These are phyloP conservation scores for Fibroporia radiculosa DNA, from an alignment of 768 basidiomycete genomes.

Conservation along the genomic window DNA sequence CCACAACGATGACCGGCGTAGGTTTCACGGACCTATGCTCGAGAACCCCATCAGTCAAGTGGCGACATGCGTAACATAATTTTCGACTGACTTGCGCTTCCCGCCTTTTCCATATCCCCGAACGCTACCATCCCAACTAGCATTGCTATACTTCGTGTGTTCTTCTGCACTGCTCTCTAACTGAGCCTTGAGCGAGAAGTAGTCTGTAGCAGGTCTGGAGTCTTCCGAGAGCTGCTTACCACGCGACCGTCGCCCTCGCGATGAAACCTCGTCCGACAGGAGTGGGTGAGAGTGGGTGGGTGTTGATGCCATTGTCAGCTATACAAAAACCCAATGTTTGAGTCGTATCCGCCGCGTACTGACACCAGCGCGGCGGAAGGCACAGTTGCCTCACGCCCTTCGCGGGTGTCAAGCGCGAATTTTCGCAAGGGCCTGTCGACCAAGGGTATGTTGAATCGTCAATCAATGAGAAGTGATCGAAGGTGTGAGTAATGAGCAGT, in stretches of 20 bases:
- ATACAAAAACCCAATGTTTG: too few species aligned
- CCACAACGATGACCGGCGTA: constrained; percentile 21
- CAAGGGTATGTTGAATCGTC: too few species aligned
- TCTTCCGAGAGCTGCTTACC: constrained; percentile 24
- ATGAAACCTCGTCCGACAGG: constrained; percentile 42
- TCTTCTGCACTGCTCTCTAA: constrained; percentile 37
- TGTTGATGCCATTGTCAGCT: too few species aligned
- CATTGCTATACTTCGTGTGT: constrained; percentile 18
- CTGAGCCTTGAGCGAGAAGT: constrained; percentile 58
- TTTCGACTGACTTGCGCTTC: constrained; percentile 16
- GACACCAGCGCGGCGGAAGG: too few species aligned
- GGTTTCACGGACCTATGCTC: constrained; percentile 9
- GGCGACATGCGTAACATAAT: not conserved
- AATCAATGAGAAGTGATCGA: too few species aligned
- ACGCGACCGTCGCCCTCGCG: constrained; percentile 40
- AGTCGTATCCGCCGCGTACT: too few species aligned
- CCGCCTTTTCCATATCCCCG: constrained; percentile 41
- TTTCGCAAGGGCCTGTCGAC: too few species aligned
- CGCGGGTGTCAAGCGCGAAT: too few species aligned
- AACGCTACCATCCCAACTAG: constrained; percentile 47
- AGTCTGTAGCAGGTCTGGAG: constrained; percentile 36
- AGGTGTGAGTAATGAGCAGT: too few species aligned
- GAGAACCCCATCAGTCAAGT: not conserved
- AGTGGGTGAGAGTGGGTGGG: constrained; percentile 59
- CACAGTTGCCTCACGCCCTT: too few species aligned